These are phyloP conservation scores for Epichloe hybrida DNA, from an alignment of 2,329 filamentous ascomycete genomes.

Conservation along the genomic window DNA sequence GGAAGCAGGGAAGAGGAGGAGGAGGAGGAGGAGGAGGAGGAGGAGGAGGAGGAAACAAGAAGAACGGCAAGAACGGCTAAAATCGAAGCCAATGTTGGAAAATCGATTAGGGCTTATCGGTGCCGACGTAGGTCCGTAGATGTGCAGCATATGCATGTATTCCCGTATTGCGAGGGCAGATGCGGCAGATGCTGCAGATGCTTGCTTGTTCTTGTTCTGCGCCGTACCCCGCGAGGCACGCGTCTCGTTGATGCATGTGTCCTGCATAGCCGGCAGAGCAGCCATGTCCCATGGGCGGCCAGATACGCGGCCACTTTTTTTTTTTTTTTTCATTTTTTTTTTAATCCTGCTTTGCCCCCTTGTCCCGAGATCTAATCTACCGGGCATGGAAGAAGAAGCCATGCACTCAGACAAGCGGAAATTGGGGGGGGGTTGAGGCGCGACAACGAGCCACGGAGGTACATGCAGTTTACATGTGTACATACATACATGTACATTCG, in stretches of 20 bases:
- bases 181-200: no score
- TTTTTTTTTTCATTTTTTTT: no score
- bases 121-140: no score
- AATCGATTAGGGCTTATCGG: no score
- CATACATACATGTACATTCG: no score
- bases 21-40: no score
- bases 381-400: background rate
- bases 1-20: no score
- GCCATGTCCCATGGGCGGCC: background rate
- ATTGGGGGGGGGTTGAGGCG: no score
- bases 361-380: background rate
- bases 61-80: no score
- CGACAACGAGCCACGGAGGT: background rate
- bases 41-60: no score
- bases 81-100: no score
- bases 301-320: background rate
- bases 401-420: background rate
- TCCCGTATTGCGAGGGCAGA: background rate
- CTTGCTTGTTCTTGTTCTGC: background rate
- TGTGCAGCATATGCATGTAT: background rate
- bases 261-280: constrained; percentile 2
- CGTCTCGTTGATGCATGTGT: background rate
- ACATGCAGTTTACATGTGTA: no score
- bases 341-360: background rate
- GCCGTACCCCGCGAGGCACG: background rate